These are phyloP conservation scores for Teratosphaeria epicoccoides DNA, from an alignment of 2,329 filamentous ascomycete genomes.

Conservation along the genomic window DNA sequence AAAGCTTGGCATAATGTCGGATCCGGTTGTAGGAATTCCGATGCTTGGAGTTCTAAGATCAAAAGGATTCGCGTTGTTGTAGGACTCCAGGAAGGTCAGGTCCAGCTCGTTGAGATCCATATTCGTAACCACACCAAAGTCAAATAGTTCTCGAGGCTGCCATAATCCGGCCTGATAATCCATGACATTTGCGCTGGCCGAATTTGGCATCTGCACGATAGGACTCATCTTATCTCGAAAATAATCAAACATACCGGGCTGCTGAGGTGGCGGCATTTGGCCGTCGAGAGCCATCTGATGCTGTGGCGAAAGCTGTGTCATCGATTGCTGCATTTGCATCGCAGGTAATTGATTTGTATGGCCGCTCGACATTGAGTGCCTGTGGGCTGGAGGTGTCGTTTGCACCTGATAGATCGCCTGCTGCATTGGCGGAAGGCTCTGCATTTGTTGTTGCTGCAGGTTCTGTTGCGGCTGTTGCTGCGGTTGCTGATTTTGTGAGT, in stretches of 20 bases:
- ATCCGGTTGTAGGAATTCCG: constrained; percentile 22
- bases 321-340: constrained; percentile 6
- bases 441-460: constrained; percentile 5
- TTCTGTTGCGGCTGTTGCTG: constrained; percentile 3
- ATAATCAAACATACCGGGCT: constrained; percentile 24
- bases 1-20: constrained; percentile 25
- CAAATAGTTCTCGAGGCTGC: constrained; percentile 36
- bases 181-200: constrained; percentile 17
- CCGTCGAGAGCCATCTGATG: constrained; percentile 17
- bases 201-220: constrained; percentile 8
- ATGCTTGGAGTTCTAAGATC: constrained; percentile 25
- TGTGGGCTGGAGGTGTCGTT: constrained; percentile 8
- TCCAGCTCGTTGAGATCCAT: constrained; percentile 37
- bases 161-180: constrained; percentile 28
- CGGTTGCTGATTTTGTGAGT: not conserved
- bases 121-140: constrained; percentile 36
- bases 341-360: constrained; percentile 7
- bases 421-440: constrained; percentile 10
- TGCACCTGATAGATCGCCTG: constrained; percentile 17
- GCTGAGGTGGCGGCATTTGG: constrained; percentile 21
- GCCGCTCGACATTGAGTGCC: constrained; percentile 8
- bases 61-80: constrained; percentile 36
- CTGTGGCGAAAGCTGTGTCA: constrained; percentile 4
- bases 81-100: constrained; percentile 35
- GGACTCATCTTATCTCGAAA: constrained; percentile 25